These are phyloP conservation scores for Globisporangium iwayamae DNA, from an alignment of 352 stramenopile species.

Conservation along the genomic window DNA sequence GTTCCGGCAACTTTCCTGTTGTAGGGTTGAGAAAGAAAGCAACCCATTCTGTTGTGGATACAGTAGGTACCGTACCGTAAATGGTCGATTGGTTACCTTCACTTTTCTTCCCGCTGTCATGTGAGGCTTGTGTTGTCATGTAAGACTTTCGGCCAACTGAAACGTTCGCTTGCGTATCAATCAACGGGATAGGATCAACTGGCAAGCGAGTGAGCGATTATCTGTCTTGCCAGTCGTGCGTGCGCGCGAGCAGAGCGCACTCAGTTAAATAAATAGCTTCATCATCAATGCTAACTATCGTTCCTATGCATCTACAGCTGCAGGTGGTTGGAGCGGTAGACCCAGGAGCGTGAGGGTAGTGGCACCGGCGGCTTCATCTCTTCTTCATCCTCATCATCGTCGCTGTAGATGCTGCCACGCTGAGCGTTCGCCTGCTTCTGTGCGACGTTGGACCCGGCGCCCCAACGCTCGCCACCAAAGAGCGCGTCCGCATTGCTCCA, in stretches of 20 bases:
- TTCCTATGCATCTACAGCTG: slow-evolving; percentile 6
- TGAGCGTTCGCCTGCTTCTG: not conserved
- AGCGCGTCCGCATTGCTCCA: slow-evolving; percentile 1
- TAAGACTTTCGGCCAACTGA: not conserved
- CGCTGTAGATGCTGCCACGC: not conserved
- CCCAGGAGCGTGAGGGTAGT: not conserved
- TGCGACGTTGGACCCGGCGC: not conserved
- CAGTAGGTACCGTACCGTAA: not conserved
- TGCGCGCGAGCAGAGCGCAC: no score
- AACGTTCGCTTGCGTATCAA: slow-evolving; percentile 1
- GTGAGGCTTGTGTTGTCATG: not conserved
- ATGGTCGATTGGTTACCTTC: not conserved
- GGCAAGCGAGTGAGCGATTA: no score
- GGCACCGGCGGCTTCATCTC: not conserved
- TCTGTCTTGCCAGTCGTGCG: no score
- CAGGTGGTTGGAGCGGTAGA: slow-evolving; percentile 9
- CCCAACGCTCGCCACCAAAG: not conserved
- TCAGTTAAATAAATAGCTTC: not conserved
- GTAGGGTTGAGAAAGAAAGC: not conserved
- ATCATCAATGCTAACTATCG: not conserved
- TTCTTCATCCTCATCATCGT: not conserved
- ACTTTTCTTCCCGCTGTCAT: not conserved
- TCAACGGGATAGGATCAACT: not conserved
- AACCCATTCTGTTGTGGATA: not conserved
- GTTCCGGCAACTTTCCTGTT: no score